Percentiles rank a stretch among this genome's conserved stretches.
Evolutionary conservation across 805 yeast genomes (phyloP).

Genomic region (Cyberlindnera subsufficiens): DNA sequence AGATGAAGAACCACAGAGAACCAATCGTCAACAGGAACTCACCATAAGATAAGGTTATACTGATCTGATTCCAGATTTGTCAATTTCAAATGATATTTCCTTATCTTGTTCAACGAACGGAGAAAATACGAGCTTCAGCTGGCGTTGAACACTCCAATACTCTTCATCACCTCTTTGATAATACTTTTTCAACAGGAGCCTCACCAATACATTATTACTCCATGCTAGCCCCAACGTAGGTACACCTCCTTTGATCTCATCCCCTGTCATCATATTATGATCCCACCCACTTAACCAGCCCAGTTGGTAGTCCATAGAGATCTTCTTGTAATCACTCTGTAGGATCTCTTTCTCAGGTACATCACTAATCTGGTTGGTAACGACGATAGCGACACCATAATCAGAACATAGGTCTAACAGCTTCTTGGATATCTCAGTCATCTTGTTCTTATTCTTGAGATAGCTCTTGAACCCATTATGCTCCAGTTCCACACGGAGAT

Average conservation of each 20-base stretch:
- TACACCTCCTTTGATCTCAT: constrained; percentile 23
- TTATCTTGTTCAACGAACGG: constrained; percentile 14
- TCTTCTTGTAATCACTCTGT: constrained; percentile 20
- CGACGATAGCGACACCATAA: constrained; percentile 53
- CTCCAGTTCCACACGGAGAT: constrained; percentile 57
- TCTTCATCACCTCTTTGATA: constrained; percentile 28
- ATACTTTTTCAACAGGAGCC: constrained; percentile 41
- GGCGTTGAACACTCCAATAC: constrained; percentile 25
- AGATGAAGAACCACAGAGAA: constrained; percentile 14
- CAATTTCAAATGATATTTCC: constrained; percentile 22
- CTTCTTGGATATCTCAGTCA: constrained; percentile 35
- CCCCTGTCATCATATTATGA: constrained; percentile 5
- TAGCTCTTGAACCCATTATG: constrained; percentile 13
- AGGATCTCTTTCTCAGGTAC: constrained; percentile 29
- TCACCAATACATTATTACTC: constrained; percentile 44
- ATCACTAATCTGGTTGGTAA: constrained; percentile 79
- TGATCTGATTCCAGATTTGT: constrained; percentile 11
- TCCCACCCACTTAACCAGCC: constrained; percentile 80
- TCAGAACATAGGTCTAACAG: constrained; percentile 44
- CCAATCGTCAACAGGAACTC: background rate
- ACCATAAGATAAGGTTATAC: background rate
- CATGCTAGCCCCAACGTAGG: constrained; percentile 55
- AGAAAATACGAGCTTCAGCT: constrained; percentile 36
- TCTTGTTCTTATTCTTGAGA: constrained; percentile 36
- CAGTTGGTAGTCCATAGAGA: constrained; percentile 53